These are phyloP conservation scores for Perilla frutescens DNA, from an alignment of 257 asterid species.

Conservation along the genomic window DNA sequence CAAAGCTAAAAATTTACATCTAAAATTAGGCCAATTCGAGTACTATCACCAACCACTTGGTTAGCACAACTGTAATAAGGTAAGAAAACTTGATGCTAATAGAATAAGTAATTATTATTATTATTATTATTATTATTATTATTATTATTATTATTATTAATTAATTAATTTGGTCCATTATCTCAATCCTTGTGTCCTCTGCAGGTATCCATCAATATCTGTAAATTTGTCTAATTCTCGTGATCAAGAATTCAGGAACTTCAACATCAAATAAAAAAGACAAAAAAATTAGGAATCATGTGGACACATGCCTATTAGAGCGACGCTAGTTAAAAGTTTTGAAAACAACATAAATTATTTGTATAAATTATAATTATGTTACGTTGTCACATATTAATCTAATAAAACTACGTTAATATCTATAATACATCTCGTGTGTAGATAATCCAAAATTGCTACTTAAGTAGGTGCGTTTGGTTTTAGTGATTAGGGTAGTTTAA, in stretches of 20 bases:
- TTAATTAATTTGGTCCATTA: not conserved
- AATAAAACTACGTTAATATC: no score
- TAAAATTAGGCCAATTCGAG: slow-evolving; percentile 27
- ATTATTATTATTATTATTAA: not conserved
- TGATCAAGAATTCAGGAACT: slow-evolving; percentile 11
- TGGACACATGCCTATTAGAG: not conserved
- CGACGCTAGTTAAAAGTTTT: not conserved
- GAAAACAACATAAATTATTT: slow-evolving; percentile 15
- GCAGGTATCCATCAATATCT: not conserved
- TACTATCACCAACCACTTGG: slow-evolving; percentile 18
- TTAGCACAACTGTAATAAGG: not conserved
- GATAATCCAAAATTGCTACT: not conserved
- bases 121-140: not conserved
- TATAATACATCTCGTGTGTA: no score
- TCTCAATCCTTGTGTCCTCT: not conserved
- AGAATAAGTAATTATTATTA: not conserved
- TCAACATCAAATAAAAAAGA: not conserved
- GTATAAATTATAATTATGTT: not conserved
- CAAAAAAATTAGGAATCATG: not conserved
- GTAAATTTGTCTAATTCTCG: slow-evolving; percentile 4
- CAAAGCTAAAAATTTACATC: not conserved
- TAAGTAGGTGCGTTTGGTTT: no score
- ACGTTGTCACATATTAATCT: not conserved
- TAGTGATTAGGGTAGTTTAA: no score
- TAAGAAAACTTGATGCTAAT: not conserved